phyloP scores from a whole-genome alignment of 75 land plant species.

The Pinus taeda region DNA sequence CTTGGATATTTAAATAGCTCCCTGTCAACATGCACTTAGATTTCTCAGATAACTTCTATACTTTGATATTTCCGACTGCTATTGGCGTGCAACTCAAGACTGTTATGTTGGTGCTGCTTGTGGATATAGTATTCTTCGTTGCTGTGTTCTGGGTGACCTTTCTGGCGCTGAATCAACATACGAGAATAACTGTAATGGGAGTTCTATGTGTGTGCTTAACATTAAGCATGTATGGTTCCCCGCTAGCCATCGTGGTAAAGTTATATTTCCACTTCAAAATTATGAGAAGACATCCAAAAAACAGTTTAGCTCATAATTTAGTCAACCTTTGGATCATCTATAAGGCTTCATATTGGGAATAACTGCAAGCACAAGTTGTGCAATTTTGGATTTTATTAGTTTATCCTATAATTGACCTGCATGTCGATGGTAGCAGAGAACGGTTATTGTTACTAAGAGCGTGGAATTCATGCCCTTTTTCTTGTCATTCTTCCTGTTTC shows the following conservation, averaged over 20 bases:
- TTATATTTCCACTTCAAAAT: not conserved
- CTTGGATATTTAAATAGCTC: too few relatives aligned
- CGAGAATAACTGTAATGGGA: slow-evolving; percentile 28
- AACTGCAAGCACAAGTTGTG: not conserved
- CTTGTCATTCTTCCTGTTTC: slow-evolving; percentile 74
- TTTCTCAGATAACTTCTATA: not conserved
- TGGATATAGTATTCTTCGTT: slow-evolving; percentile 33
- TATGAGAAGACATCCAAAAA: too few relatives aligned
- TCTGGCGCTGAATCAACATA: slow-evolving; percentile 11
- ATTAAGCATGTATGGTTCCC: slow-evolving; percentile 47
- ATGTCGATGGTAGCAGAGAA: slow-evolving; percentile 32
- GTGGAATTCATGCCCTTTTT: slow-evolving; percentile 88
- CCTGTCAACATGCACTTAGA: too few relatives aligned
- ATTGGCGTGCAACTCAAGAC: slow-evolving; percentile 20
- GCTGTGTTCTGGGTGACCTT: not conserved
- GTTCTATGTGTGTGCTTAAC: slow-evolving; percentile 28
- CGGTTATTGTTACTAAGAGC: slow-evolving; percentile 54
- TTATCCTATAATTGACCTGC: too few relatives aligned
- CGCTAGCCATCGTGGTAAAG: slow-evolving; percentile 44
- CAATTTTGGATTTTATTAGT: not conserved
- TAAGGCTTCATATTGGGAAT: not conserved
- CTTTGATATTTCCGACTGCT: not conserved
- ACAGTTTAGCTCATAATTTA: too few relatives aligned
- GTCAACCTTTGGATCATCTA: not conserved
- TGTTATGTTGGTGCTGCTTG: slow-evolving; percentile 16